Evolutionary conservation across 2,329 filamentous ascomycete species (phyloP).

Genomic region (Aspergillus jensenii): DNA sequence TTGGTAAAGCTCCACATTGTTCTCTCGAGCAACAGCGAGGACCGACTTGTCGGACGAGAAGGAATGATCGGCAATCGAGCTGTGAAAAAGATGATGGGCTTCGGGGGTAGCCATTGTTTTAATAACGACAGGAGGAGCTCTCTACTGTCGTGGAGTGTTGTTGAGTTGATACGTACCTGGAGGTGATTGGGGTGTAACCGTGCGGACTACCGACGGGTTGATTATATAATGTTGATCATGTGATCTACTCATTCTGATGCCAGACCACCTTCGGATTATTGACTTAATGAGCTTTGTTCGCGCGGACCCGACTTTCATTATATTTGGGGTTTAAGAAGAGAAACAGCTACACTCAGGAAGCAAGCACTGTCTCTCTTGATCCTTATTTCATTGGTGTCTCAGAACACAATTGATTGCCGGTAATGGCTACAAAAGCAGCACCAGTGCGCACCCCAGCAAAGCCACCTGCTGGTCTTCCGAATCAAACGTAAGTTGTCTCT

Average conservation of each 20-base stretch:
- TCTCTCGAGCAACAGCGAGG: conserved; percentile 88
- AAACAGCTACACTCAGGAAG: conserved; percentile 14
- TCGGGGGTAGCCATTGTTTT: conserved; percentile 76
- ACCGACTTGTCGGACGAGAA: conserved; percentile 90
- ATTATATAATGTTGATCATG: neutral
- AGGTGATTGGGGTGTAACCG: neutral
- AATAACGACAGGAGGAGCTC: conserved; percentile 84
- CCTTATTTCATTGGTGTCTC: neutral
- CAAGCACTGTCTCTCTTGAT: neutral
- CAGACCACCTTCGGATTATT: neutral
- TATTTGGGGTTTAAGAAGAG: neutral
- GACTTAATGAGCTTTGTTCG: neutral
- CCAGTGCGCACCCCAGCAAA: conserved; percentile 41
- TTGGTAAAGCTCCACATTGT: conserved; percentile 83
- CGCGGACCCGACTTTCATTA: neutral
- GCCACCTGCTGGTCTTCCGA: conserved; percentile 60
- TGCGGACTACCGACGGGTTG: neutral
- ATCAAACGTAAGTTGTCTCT: conserved; percentile 65
- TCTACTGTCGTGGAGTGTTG: conserved; percentile 74
- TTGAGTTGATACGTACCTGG: conserved; percentile 11
- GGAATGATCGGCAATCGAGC: conserved; percentile 94
- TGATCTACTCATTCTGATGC: neutral
- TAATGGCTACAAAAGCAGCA: conserved; percentile 42
- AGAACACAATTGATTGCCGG: neutral
- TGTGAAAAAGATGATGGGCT: conserved; percentile 95